Evolutionary conservation across 164 flowering plant species (phyloP).

Genomic region (Cinnamomum chago): DNA sequence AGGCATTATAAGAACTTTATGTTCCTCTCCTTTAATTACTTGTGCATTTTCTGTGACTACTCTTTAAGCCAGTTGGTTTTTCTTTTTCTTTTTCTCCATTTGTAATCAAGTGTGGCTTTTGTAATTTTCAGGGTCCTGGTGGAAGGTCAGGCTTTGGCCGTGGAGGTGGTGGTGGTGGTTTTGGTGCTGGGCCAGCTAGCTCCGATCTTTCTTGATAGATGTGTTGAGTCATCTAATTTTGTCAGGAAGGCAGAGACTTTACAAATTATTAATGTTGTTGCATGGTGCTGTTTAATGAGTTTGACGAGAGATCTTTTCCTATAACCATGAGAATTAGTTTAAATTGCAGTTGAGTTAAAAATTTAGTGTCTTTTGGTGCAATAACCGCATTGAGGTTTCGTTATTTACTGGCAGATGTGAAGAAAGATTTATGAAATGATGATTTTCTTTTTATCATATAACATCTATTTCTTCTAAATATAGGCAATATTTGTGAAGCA

Average conservation of each 20-base stretch:
- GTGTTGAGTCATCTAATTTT: not conserved
- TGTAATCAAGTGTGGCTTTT: not conserved
- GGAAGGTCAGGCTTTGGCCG: conserved; percentile 39
- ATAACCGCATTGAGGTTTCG: too few relatives aligned
- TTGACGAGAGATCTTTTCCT: not conserved
- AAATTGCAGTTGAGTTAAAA: too few relatives aligned
- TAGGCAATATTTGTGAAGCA: too few relatives aligned
- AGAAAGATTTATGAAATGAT: too few relatives aligned
- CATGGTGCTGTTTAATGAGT: not conserved
- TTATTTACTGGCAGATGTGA: too few relatives aligned
- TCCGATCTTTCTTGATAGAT: conserved; percentile 17
- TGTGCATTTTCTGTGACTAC: not conserved
- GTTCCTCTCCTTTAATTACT: not conserved
- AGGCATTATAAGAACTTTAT: not conserved
- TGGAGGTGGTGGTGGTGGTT: conserved; percentile 36
- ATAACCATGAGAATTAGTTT: too few relatives aligned
- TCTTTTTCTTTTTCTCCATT: not conserved
- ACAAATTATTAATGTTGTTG: not conserved
- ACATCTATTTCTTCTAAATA: too few relatives aligned
- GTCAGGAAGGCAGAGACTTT: not conserved
- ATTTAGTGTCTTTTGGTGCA: too few relatives aligned
- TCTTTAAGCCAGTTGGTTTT: not conserved
- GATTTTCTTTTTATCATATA: too few relatives aligned
- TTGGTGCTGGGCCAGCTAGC: conserved; percentile 37
- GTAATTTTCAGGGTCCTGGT: conserved; percentile 31